Percentiles rank a stretch among this genome's conserved stretches.
Evolutionary conservation across 2,329 filamentous ascomycete genomes (phyloP).

Genomic region (Ceratocystis diversiconidia): DNA sequence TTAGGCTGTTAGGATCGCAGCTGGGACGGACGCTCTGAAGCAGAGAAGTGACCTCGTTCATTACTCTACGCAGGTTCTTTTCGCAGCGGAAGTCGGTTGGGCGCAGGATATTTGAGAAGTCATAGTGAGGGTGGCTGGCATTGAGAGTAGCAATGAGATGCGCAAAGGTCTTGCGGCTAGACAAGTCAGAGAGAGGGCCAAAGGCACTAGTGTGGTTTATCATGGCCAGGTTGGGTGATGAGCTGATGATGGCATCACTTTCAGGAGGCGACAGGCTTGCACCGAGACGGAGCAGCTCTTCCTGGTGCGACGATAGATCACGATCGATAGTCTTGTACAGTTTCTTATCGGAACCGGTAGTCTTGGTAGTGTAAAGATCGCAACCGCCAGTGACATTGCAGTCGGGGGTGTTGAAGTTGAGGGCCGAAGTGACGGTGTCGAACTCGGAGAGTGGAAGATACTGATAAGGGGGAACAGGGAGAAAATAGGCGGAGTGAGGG

Average conservation of each 20-base stretch:
- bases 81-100: constrained; percentile 84
- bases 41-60: constrained; percentile 76
- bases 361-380: constrained; percentile 95
- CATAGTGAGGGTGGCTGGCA: constrained; percentile 80
- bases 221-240: constrained; percentile 43
- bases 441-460: constrained; percentile 85
- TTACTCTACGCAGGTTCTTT: constrained; percentile 62
- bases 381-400: constrained; percentile 85
- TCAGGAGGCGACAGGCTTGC: constrained; percentile 77
- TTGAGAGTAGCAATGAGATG: constrained; percentile 95
- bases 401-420: constrained; percentile 92
- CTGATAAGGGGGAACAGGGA: constrained; percentile 32
- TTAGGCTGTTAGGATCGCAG: constrained; percentile 26
- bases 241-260: constrained; percentile 51
- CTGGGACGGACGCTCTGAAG: constrained; percentile 69
- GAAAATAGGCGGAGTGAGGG: background rate
- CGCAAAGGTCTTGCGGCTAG: constrained; percentile 81
- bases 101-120: constrained; percentile 84
- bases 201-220: constrained; percentile 82
- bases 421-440: constrained; percentile 76
- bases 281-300: constrained; percentile 71
- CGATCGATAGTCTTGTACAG: constrained; percentile 91
- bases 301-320: constrained; percentile 81
- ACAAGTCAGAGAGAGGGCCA: constrained; percentile 73
- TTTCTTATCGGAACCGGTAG: constrained; percentile 89